Base-by-base conservation (phyloP, 2,329 filamentous ascomycete genomes). In the Xylariomycetidae sp. region DNA sequence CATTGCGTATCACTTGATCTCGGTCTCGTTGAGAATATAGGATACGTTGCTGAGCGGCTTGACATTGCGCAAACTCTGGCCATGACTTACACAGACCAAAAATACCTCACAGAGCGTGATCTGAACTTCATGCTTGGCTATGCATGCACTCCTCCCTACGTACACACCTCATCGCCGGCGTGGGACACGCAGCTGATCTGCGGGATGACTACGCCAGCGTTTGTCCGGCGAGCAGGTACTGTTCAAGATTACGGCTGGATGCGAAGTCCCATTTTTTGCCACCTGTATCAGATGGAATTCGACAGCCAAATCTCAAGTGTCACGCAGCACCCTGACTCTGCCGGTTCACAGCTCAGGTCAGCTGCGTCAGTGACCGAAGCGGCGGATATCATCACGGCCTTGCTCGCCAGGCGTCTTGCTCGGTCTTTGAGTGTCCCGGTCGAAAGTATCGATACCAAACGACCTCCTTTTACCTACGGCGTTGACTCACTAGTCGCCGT, bases 401-500 rank as follows among this genome's bases (percentile, higher is more conserved):
- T 33, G 23, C 26, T 34, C 3, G 32, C 19, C 17, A 19, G 14
- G 5, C 30, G 34, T 5, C 15, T 45, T 15, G 42, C 42, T 14
- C 40, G 34, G 5, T 25, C 37, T 5, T 16, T 42, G 10, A 33
- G 30, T 5, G n/a, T 39, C 16, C 27, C 28, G 16, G 31, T 33
- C 6, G 36, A 32, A 4, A 34, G 41, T 12, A 40, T 47, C 4
- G 36, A 47, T 15, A 28, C n/a, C 25, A 30, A 28, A 2, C 15
- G 10, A n/a, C 40, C 42, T 2, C 31, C 41, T 1, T 22, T 29
- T 10, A 22, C 29, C 4, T 43, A 34, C 20, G 42, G 44, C 3
- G 41, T 45, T 5, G 44, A 45, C 25, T 43, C 44, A 1, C 34
- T 43, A 2, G 28, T 47, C 4, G 41, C 42, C 8, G 32, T 45